phyloP scores from a whole-genome alignment of 1,284 basidiomycete species.

The Ganoderma lucidum region DNA sequence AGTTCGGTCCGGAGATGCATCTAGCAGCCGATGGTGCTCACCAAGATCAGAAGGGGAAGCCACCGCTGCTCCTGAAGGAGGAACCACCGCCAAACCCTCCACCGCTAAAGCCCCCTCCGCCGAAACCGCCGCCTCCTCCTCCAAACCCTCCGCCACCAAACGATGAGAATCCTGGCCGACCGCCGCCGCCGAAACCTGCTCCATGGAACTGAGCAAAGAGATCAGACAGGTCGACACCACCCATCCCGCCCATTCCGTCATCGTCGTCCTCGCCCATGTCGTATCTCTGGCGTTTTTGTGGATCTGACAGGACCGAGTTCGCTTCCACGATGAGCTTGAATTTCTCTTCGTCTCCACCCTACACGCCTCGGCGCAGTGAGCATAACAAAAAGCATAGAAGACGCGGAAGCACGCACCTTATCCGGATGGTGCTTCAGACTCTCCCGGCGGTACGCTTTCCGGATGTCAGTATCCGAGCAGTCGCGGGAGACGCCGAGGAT shows the following conservation, averaged over 20 bases:
- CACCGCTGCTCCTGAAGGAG: conserved; percentile 16
- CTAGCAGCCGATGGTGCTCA: neutral
- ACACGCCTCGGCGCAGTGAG: conserved; percentile 10
- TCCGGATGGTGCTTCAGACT: conserved; percentile 87
- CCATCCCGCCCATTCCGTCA: conserved; percentile 53
- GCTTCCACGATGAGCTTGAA: conserved; percentile 87
- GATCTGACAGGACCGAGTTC: conserved; percentile 78
- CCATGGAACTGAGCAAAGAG: conserved; percentile 70
- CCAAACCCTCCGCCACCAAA: conserved; percentile 32
- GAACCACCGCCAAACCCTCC: conserved; percentile 19
- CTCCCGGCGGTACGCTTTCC: conserved; percentile 82
- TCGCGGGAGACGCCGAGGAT: conserved; percentile 70
- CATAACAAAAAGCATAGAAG: neutral
- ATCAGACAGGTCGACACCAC: conserved; percentile 62
- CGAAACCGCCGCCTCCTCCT: conserved; percentile 11
- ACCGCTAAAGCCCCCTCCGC: conserved; percentile 18
- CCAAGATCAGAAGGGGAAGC: conserved; percentile 1
- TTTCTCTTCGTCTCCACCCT: conserved; percentile 86
- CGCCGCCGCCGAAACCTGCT: conserved; percentile 18
- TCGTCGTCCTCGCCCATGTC: conserved; percentile 83
- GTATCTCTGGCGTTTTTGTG: conserved; percentile 71
- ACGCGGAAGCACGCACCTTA: conserved; percentile 48
- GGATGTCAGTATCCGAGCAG: conserved; percentile 74
- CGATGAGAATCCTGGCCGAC: conserved; percentile 33
- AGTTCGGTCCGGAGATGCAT: neutral